phyloP scores from a whole-genome alignment of 192 early-diverging fungal genomes.

The Phycomyces nitens region DNA sequence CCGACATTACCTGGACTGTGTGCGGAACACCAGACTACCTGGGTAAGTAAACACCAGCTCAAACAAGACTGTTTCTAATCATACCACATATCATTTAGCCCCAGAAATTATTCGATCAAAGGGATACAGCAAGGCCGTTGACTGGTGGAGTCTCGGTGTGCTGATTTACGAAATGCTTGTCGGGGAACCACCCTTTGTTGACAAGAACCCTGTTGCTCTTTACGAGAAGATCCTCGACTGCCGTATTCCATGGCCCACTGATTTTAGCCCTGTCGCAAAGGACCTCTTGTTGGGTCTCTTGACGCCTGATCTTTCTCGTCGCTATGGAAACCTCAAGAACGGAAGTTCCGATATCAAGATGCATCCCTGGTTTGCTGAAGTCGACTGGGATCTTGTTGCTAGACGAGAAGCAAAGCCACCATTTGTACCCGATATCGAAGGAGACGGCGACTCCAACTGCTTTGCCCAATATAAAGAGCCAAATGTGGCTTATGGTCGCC shows the following conservation, averaged over 20 bases:
- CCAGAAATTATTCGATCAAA: conserved; percentile 89
- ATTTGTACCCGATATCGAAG: conserved; percentile 43
- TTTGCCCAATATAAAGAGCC: conserved; percentile 30
- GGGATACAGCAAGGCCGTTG: conserved; percentile 80
- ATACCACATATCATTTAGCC: too few relatives aligned
- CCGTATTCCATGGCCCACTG: conserved; percentile 66
- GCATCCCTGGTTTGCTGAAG: conserved; percentile 74
- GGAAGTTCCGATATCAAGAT: conserved; percentile 76
- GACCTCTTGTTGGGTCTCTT: conserved; percentile 75
- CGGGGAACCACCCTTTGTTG: conserved; percentile 75
- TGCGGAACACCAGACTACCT: conserved; percentile 82
- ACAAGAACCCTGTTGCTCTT: conserved; percentile 83
- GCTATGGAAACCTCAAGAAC: conserved; percentile 51
- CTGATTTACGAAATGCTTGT: conserved; percentile 86
- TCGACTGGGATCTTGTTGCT: conserved; percentile 48
- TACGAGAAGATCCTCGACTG: conserved; percentile 88
- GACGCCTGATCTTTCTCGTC: conserved; percentile 69
- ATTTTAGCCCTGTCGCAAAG: conserved; percentile 64
- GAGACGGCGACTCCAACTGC: conserved; percentile 45
- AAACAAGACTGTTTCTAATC: too few relatives aligned
- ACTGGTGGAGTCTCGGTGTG: conserved; percentile 96
- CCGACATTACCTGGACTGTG: conserved; percentile 46
- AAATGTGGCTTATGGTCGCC: conserved; percentile 11
- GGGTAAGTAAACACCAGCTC: background rate
- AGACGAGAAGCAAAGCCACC: conserved; percentile 46